Evolutionary conservation across 352 stramenopile species (phyloP).

Genomic region (Pythium aristosporum): DNA sequence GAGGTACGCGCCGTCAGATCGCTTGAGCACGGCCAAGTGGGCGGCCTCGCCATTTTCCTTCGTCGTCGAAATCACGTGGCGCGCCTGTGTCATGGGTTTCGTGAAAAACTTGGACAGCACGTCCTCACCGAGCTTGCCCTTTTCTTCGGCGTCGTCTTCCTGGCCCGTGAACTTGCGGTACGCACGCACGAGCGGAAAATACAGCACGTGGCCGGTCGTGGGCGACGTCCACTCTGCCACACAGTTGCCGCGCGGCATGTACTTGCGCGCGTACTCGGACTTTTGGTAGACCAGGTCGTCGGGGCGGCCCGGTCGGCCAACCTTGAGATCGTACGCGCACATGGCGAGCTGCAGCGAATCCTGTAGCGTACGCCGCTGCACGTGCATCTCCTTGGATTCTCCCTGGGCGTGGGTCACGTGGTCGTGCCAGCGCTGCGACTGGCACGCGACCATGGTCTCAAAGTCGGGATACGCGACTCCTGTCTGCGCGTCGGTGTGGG

Average conservation of each 20-base stretch:
- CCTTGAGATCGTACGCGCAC: slow-evolving; percentile 58
- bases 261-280: slow-evolving; percentile 61
- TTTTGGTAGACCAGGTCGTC: slow-evolving; percentile 74
- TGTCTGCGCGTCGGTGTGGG: slow-evolving; percentile 27
- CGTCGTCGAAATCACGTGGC: slow-evolving; percentile 64
- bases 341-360: slow-evolving; percentile 35
- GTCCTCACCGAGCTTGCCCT: slow-evolving; percentile 27
- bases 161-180: slow-evolving; percentile 85
- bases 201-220: slow-evolving; percentile 10
- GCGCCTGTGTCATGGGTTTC: slow-evolving; percentile 44
- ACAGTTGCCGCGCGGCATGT: slow-evolving; percentile 75
- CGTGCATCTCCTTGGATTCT: slow-evolving; percentile 35
- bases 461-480: slow-evolving; percentile 26
- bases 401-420: slow-evolving; percentile 38
- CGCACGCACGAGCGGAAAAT: slow-evolving; percentile 65
- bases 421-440: slow-evolving; percentile 44
- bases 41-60: slow-evolving; percentile 83
- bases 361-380: slow-evolving; percentile 42
- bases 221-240: slow-evolving; percentile 43
- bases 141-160: slow-evolving; percentile 65
- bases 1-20: slow-evolving; percentile 56
- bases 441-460: slow-evolving; percentile 32
- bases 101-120: slow-evolving; percentile 79
- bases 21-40: slow-evolving; percentile 73
- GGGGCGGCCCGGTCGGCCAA: slow-evolving; percentile 54